These are phyloP conservation scores for Hyaloscypha variabilis DNA, from an alignment of 495 filamentous ascomycete species.

Conservation along the genomic window DNA sequence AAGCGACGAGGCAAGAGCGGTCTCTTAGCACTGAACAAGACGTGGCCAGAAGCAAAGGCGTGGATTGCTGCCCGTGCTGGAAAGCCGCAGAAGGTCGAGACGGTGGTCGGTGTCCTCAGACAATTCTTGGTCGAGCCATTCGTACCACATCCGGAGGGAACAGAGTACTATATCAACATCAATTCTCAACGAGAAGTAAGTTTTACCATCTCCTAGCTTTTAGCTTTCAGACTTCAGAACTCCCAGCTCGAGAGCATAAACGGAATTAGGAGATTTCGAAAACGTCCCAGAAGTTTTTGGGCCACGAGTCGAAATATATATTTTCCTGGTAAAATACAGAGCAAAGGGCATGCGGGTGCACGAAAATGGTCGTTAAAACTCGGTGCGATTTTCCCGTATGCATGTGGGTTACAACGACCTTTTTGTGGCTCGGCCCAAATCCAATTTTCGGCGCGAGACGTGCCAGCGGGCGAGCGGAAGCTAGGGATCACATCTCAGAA, in stretches of 20 bases:
- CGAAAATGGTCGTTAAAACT: constrained; percentile 6
- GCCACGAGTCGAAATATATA: constrained; percentile 1
- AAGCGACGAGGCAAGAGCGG: constrained; percentile 99
- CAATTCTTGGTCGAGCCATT: constrained; percentile 99
- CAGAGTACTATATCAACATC: constrained; percentile 99
- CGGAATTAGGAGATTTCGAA: background rate
- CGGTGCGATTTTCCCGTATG: constrained; percentile 1
- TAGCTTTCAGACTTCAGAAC: background rate
- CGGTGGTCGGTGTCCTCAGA: constrained; percentile 82
- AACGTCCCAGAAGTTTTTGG: constrained; percentile 1
- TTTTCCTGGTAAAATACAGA: background rate
- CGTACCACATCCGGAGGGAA: constrained; percentile 87
- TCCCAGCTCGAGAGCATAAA: background rate
- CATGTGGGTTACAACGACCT: constrained; percentile 25
- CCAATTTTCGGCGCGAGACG: constrained; percentile 21
- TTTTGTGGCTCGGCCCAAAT: constrained; percentile 21
- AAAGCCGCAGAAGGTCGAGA: constrained; percentile 92
- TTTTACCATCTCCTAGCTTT: constrained; percentile 24
- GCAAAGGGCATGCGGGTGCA: background rate
- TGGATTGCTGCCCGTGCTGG: constrained; percentile 93
- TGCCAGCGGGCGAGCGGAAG: constrained; percentile 56
- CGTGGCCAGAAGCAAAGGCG: constrained; percentile 86
- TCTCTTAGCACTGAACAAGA: constrained; percentile 95
- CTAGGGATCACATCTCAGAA: constrained; percentile 38
- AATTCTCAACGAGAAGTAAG: constrained; percentile 89